Percentiles rank a stretch among this genome's conserved stretches.
Conservation (phyloP, 768 basidiomycete species). For the Naganishia vaughanmartiniae region DNA sequence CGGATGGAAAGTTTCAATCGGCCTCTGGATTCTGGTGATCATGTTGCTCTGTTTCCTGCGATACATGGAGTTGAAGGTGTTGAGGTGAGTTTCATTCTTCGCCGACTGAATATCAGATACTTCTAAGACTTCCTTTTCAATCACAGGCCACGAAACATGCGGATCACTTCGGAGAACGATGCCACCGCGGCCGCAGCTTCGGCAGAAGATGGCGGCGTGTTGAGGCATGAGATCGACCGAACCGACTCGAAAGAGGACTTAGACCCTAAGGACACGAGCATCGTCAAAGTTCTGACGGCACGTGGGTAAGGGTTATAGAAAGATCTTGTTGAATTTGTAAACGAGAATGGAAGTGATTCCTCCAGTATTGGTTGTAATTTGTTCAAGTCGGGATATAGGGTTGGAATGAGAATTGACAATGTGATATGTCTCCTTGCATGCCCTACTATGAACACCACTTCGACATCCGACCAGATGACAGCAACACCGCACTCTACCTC, state of each 20-base stretch:
- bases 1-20: slow-evolving; percentile 44
- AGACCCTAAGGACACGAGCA: background rate
- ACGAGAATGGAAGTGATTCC: too few species aligned
- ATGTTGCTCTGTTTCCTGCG: slow-evolving; percentile 35
- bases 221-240: background rate
- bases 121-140: slow-evolving; percentile 23
- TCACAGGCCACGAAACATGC: slow-evolving; percentile 9
- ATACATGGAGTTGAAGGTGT: slow-evolving; percentile 39
- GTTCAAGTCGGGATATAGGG: too few species aligned
- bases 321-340: too few species aligned
- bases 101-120: background rate
- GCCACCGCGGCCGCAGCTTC: background rate
- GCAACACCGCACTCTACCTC: too few species aligned
- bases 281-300: slow-evolving; percentile 15
- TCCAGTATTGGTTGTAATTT: too few species aligned
- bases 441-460: too few species aligned
- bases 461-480: too few species aligned
- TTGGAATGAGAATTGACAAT: too few species aligned
- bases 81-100: slow-evolving; percentile 32
- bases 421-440: too few species aligned
- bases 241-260: slow-evolving; percentile 5
- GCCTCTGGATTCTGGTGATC: slow-evolving; percentile 41
- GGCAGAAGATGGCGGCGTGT: background rate
- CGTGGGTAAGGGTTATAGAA: background rate
- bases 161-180: slow-evolving; percentile 15